Percentiles rank a stretch among this genome's conserved stretches.
Conservation (phyloP, 164 flowering plant species). For the Tetracentron sinense region DNA sequence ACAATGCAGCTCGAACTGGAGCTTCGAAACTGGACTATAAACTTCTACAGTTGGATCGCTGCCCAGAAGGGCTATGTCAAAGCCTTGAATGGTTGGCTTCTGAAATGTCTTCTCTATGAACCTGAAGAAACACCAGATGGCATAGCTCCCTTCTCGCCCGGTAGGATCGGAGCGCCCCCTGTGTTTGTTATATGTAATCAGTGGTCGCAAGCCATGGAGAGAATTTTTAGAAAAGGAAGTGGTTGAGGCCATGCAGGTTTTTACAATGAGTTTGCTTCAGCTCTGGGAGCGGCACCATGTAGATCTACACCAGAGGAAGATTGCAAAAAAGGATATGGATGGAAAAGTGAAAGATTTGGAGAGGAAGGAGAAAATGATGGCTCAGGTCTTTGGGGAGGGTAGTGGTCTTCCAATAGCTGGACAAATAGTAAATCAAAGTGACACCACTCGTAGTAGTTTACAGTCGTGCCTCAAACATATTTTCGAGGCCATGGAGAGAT, state of each 20-base stretch:
- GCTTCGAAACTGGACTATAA: conserved; percentile 39
- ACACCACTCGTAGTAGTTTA: conserved; percentile 40
- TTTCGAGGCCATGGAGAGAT: conserved; percentile 83
- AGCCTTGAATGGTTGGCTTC: conserved; percentile 58
- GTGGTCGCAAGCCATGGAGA: conserved; percentile 50
- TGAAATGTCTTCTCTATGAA: conserved; percentile 36
- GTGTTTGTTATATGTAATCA: conserved; percentile 43
- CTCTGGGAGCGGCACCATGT: conserved; percentile 24
- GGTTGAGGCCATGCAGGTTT: conserved; percentile 34
- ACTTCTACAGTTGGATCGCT: conserved; percentile 44
- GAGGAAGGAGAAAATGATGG: conserved; percentile 71
- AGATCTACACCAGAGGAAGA: conserved; percentile 29
- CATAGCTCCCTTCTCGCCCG: conserved; percentile 41
- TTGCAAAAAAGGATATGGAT: conserved; percentile 35
- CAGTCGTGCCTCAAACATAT: conserved; percentile 57
- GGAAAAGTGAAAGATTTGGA: conserved; percentile 56
- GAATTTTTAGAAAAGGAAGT: conserved; percentile 45
- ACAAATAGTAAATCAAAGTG: conserved; percentile 46
- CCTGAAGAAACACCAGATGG: conserved; percentile 55
- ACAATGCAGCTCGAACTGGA: conserved; percentile 35
- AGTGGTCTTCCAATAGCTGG: conserved; percentile 31
- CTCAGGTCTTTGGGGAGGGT: conserved; percentile 42
- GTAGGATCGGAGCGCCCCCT: conserved; percentile 50
- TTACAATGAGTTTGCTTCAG: conserved; percentile 25
- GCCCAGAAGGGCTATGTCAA: conserved; percentile 43